Evolutionary conservation across 2,329 filamentous ascomycete genomes (phyloP).

Genomic region (Calycina herbarum): DNA sequence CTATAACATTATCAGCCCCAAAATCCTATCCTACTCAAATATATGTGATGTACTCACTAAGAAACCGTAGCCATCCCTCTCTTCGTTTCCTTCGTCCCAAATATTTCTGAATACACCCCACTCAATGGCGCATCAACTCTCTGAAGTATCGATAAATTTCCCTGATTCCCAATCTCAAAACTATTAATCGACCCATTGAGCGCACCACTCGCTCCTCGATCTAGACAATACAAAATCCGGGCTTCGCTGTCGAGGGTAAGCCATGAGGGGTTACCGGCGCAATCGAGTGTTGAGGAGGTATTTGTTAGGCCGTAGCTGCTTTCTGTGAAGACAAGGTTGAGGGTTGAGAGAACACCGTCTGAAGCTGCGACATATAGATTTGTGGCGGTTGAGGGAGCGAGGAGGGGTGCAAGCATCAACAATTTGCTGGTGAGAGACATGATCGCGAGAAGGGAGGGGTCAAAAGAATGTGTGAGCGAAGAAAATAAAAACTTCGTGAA

Average conservation of each 20-base stretch:
- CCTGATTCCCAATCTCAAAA: constrained; percentile 14
- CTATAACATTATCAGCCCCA: constrained; percentile 4
- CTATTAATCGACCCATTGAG: constrained; percentile 21
- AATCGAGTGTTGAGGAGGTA: constrained; percentile 9
- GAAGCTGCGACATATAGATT: constrained; percentile 5
- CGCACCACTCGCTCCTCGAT: constrained; percentile 12
- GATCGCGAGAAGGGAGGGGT: background rate
- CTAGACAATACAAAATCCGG: constrained; percentile 22
- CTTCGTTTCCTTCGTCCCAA: constrained; percentile 10
- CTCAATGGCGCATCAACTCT: constrained; percentile 15
- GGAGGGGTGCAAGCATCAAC: background rate
- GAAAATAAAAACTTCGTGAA: background rate
- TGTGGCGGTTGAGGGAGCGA: background rate
- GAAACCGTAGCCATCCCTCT: constrained; percentile 18
- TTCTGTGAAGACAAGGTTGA: constrained; percentile 9
- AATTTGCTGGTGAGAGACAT: background rate
- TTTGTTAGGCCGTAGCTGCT: constrained; percentile 16
- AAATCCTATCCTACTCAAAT: background rate
- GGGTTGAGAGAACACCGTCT: constrained; percentile 13
- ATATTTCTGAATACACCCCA: constrained; percentile 14
- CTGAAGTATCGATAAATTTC: constrained; percentile 12
- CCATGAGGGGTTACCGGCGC: constrained; percentile 17
- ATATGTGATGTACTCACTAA: constrained; percentile 14
- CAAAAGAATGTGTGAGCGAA: background rate
- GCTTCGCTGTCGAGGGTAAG: constrained; percentile 18